Base-by-base conservation (phyloP, 2,329 filamentous ascomycete species). In the Penicillium decumbens region DNA sequence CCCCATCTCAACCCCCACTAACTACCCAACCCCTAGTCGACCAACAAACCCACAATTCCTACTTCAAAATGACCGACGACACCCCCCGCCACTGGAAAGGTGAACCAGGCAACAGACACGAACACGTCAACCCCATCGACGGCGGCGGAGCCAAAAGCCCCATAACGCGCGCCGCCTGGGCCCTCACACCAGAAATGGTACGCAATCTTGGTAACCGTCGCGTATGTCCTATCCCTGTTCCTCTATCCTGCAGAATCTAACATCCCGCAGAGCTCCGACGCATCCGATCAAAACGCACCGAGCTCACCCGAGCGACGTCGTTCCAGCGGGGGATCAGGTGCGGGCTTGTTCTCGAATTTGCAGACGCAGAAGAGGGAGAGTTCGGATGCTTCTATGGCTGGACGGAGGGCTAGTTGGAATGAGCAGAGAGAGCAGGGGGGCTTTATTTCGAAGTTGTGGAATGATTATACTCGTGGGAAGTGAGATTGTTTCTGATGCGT, bases 281-380 rank as follows among this genome's bases (percentile, higher is more conserved):
- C 60, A 39, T 71, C 69, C 27, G 58, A 56, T 15, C 33, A 35
- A 13, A 24, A 43, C 28, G 44, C 59, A 3, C 28, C 29, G n/a
- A n/a, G 41, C 3, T 41, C 55, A 25, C 53, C 47, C 5, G 64
- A 67, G 20, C 57, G 65, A 25, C 60, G 65, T 46, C 61, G 64
- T 50, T 63, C 61, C 27, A 63, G 66, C 40, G 15, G 15, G 15
- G 15, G 15, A 18, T 60, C 60, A n/a, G 53, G 53, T 15, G 50
- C 40, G 1, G 51, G 41, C 3, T 53, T 68, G 2, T 66, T 65
- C 43, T 55, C 57, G 20, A 68, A 69, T 27, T 63, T 77, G 51
- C 67, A 69, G 4, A 67, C 64, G 25, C 73, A 75, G 61, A 78
- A 78, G 55, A 68, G 75, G 9, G 69, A 70, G 33, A 66, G 62